Evolutionary conservation across 345 rosid genomes (phyloP).

Genomic region (Eucalyptus marginata): DNA sequence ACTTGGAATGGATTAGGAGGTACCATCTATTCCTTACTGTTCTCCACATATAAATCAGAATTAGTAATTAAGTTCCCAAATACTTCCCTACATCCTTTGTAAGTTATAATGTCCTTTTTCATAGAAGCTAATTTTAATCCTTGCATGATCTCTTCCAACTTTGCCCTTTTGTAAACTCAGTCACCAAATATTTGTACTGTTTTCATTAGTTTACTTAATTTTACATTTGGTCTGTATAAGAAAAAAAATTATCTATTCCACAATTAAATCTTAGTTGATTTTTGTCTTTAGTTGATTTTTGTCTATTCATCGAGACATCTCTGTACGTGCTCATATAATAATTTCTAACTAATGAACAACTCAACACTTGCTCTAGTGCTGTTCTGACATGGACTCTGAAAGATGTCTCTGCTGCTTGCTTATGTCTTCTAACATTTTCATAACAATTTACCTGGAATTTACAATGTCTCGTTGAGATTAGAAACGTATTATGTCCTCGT

Average conservation of each 20-base stretch:
- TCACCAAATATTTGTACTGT: neutral
- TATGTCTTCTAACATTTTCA: neutral
- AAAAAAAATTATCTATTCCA: neutral
- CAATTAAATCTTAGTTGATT: neutral
- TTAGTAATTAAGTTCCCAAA: neutral
- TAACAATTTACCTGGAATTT: neutral
- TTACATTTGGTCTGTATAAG: neutral
- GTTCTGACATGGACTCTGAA: neutral
- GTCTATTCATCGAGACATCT: neutral
- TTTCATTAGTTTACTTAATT: neutral
- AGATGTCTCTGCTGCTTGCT: neutral
- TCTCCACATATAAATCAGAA: neutral
- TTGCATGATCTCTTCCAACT: neutral
- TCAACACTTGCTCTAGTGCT: neutral
- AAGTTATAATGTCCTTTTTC: neutral
- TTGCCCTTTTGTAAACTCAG: neutral
- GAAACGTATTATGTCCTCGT: neutral
- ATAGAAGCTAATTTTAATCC: neutral
- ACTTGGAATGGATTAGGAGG: conserved; percentile 86
- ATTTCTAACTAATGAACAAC: neutral
- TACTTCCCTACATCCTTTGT: neutral
- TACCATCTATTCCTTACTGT: conserved; percentile 1
- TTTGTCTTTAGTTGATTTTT: neutral
- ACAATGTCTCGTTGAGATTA: neutral
- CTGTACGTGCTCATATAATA: neutral